Evolutionary conservation across 1,284 basidiomycete genomes (phyloP).

Genomic region (Xanthoconium separans): DNA sequence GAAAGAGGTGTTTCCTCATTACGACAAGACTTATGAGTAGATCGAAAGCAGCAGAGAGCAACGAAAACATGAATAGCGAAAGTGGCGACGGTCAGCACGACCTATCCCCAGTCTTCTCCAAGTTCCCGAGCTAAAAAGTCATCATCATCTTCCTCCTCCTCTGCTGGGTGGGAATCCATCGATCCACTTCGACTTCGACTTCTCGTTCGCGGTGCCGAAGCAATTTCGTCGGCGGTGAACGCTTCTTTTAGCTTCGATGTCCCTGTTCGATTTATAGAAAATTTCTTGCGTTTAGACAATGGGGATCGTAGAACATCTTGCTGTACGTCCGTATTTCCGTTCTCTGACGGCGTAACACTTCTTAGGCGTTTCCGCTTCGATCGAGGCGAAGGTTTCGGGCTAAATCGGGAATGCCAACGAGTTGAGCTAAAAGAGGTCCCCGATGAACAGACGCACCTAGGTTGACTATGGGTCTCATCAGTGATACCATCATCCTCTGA

Average conservation of each 20-base stretch:
- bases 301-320: slow-evolving; percentile 57
- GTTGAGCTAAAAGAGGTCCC: slow-evolving; percentile 3
- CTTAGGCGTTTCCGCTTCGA: slow-evolving; percentile 64
- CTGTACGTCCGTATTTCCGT: slow-evolving; percentile 37
- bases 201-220: slow-evolving; percentile 29
- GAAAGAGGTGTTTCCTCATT: neutral
- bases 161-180: slow-evolving; percentile 20
- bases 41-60: slow-evolving; percentile 19
- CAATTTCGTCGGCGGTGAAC: slow-evolving; percentile 60
- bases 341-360: slow-evolving; percentile 68
- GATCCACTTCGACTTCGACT: slow-evolving; percentile 30
- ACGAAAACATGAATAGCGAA: slow-evolving; percentile 1
- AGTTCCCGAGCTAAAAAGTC: slow-evolving; percentile 75
- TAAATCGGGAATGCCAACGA: slow-evolving; percentile 27
- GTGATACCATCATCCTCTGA: slow-evolving; percentile 32
- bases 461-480: slow-evolving; percentile 30
- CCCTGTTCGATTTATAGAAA: slow-evolving; percentile 60
- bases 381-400: slow-evolving; percentile 45
- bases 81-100: neutral
- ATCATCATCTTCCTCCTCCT: slow-evolving; percentile 46
- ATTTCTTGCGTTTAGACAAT: slow-evolving; percentile 72
- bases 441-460: slow-evolving; percentile 24
- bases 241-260: slow-evolving; percentile 66
- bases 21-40: slow-evolving; percentile 9
- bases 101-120: slow-evolving; percentile 70